Evolutionary conservation across 2,329 filamentous ascomycete species (phyloP).

Genomic region (Aspergillus arachidicola): DNA sequence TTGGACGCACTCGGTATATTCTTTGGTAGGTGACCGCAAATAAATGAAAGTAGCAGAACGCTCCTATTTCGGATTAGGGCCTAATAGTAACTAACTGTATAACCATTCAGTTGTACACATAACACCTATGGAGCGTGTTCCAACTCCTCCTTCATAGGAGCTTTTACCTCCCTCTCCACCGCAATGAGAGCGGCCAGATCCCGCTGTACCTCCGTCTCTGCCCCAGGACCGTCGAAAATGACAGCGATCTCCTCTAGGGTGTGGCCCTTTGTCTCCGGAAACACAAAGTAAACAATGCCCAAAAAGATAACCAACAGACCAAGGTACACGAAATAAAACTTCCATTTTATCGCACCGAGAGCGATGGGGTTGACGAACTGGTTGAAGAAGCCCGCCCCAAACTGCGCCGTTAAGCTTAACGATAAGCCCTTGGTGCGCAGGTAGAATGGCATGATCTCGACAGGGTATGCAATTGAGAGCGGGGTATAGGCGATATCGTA

Average conservation of each 20-base stretch:
- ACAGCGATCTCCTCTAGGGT: neutral
- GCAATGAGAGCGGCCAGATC: neutral
- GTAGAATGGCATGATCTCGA: constrained; percentile 39
- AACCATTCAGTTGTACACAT: too few species aligned
- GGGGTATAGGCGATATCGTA: constrained; percentile 34
- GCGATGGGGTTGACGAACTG: constrained; percentile 48
- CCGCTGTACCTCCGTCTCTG: neutral
- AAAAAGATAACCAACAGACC: neutral
- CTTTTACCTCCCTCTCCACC: neutral
- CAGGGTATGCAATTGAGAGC: constrained; percentile 32
- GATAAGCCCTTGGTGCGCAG: constrained; percentile 40
- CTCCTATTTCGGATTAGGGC: too few species aligned
- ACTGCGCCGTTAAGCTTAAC: constrained; percentile 27
- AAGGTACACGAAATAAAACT: constrained; percentile 27
- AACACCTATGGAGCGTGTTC: neutral
- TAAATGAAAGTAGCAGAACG: too few species aligned
- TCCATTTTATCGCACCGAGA: constrained; percentile 42
- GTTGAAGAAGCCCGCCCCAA: constrained; percentile 40
- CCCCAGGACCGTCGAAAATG: neutral
- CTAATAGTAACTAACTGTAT: too few species aligned
- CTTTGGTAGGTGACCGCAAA: too few species aligned
- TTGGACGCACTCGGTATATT: too few species aligned
- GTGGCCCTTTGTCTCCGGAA: neutral
- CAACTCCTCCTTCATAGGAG: neutral
- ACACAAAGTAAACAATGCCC: neutral